Percentiles rank a stretch among this genome's conserved stretches.
These are phyloP conservation scores for Leishmania tarentolae DNA, from an alignment of 208 protist genomes.

Conservation along the genomic window DNA sequence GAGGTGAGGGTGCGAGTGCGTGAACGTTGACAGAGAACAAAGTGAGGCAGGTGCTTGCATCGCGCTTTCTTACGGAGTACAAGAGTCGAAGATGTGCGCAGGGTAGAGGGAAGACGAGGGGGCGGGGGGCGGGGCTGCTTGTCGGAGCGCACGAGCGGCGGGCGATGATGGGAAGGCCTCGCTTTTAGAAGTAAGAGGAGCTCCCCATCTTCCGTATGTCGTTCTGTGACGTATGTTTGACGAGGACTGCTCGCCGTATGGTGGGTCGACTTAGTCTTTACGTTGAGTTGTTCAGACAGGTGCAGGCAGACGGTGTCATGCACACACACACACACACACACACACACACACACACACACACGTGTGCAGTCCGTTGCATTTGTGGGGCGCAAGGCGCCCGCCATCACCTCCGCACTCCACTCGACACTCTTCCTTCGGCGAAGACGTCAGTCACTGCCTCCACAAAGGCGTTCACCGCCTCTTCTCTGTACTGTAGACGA, in stretches of 20 bases:
- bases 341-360: constrained; percentile 3
- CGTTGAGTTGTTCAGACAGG: not conserved
- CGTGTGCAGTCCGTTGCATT: not conserved
- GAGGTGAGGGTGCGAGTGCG: not conserved
- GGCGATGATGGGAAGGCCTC: not conserved
- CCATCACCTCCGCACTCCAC: not conserved
- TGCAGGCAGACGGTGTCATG: not conserved
- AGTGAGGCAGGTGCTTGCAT: not conserved
- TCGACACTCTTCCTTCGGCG: not conserved
- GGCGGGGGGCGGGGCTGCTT: no score
- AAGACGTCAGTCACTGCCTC: constrained; percentile 41
- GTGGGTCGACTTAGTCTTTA: not conserved
- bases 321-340: not conserved
- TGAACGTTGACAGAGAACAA: no score
- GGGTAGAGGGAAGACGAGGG: not conserved
- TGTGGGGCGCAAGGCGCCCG: not conserved
- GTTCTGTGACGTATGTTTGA: not conserved
- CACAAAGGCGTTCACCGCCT: constrained; percentile 43
- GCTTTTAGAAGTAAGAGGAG: not conserved
- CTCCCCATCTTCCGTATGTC: not conserved
- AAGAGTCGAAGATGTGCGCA: not conserved
- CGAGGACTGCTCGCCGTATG: not conserved
- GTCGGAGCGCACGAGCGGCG: not conserved
- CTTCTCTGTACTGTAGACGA: constrained; percentile 45
- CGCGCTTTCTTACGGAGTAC: not conserved